Evolutionary conservation across 2,329 filamentous ascomycete genomes (phyloP).

Genomic region (Tolypocladium endophyticum): DNA sequence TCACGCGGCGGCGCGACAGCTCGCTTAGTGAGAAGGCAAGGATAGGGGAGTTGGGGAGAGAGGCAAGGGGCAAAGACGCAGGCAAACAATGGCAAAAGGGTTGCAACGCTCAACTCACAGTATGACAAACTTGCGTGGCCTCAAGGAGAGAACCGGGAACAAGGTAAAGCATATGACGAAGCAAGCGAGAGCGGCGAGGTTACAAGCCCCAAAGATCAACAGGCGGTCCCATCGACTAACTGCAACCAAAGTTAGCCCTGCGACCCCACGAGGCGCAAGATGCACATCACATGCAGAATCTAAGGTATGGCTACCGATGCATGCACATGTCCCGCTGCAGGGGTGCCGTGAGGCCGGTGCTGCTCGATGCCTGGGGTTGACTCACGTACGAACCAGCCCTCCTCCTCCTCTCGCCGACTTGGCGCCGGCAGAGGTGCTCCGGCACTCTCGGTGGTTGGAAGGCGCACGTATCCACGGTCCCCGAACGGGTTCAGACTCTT

Average conservation of each 20-base stretch:
- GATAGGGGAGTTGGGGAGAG: background rate
- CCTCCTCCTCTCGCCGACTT: constrained; percentile 81
- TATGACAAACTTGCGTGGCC: constrained; percentile 89
- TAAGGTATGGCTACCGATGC: constrained; percentile 19
- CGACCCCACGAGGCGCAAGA: constrained; percentile 30
- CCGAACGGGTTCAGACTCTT: constrained; percentile 83
- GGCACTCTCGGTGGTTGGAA: constrained; percentile 73
- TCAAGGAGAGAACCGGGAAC: constrained; percentile 70
- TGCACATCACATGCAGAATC: constrained; percentile 30
- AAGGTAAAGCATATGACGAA: constrained; percentile 90
- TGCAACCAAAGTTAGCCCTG: constrained; percentile 34
- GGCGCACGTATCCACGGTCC: constrained; percentile 75
- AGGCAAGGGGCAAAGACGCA: constrained; percentile 3
- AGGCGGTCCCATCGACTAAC: constrained; percentile 97
- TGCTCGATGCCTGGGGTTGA: constrained; percentile 19
- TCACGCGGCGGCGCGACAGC: background rate
- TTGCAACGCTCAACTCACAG: constrained; percentile 61
- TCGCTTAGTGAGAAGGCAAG: constrained; percentile 4
- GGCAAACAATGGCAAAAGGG: constrained; percentile 5
- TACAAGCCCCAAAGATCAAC: constrained; percentile 84
- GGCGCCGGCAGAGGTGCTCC: constrained; percentile 81
- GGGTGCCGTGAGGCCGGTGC: constrained; percentile 19
- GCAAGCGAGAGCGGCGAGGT: constrained; percentile 78
- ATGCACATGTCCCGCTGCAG: constrained; percentile 38
- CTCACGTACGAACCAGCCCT: constrained; percentile 93